phyloP scores from a whole-genome alignment of 306 rosid genomes.

The Castanopsis chinensis region DNA sequence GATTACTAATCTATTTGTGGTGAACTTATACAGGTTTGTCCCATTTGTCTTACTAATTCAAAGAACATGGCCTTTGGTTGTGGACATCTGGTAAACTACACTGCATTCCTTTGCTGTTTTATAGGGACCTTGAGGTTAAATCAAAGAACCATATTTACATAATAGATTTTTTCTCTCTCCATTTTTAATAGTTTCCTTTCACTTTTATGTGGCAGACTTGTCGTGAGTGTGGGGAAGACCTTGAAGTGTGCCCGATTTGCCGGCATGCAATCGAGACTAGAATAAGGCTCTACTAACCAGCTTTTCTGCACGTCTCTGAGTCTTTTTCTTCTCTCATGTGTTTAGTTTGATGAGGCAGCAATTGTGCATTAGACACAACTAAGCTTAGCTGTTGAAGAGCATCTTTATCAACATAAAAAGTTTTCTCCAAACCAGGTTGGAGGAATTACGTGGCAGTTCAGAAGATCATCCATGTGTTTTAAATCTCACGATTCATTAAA shows the following conservation, averaged over 20 bases:
- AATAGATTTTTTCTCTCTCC: not conserved
- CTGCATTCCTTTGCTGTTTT: conserved; percentile 9
- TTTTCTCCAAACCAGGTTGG: too few relatives aligned
- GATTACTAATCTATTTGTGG: not conserved
- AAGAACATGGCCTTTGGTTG: conserved; percentile 91
- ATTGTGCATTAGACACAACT: not conserved
- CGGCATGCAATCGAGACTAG: conserved; percentile 57
- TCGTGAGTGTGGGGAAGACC: conserved; percentile 71
- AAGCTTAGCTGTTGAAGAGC: not conserved
- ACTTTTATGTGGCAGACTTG: conserved; percentile 59
- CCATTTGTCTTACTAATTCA: conserved; percentile 62
- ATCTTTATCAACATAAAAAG: not conserved
- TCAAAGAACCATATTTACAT: not conserved
- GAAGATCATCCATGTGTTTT: too few relatives aligned
- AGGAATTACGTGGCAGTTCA: too few relatives aligned
- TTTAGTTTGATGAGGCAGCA: not conserved
- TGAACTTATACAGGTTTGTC: conserved; percentile 57
- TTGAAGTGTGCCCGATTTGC: conserved; percentile 75
- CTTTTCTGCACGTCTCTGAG: not conserved
- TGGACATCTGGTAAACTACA: conserved; percentile 79
- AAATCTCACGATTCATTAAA: too few relatives aligned
- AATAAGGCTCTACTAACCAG: conserved; percentile 62
- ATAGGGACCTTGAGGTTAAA: conserved; percentile 7
- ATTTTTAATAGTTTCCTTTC: not conserved
- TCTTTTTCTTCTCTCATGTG: not conserved